Percentiles rank a stretch among this genome's conserved stretches.
phyloP scores from a whole-genome alignment of 495 filamentous ascomycete species.

The Evernia prunastri region DNA sequence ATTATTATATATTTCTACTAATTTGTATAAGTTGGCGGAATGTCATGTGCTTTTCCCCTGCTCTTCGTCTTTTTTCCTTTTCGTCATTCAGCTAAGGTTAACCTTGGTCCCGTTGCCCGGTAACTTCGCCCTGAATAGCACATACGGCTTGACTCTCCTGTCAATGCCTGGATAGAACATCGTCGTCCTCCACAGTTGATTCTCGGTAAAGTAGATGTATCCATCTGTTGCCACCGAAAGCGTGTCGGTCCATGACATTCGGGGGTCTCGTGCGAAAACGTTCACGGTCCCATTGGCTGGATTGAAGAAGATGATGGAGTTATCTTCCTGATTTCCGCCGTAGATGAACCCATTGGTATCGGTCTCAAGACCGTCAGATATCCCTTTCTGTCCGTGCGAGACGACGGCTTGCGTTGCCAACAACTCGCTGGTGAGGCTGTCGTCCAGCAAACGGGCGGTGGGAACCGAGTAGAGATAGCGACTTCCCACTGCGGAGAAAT shows the following conservation, averaged over 20 bases:
- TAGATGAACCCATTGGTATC: slow-evolving; percentile 37
- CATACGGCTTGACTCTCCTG: slow-evolving; percentile 32
- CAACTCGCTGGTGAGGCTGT: slow-evolving; percentile 26
- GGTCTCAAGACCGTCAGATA: slow-evolving; percentile 36
- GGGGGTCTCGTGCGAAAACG: slow-evolving; percentile 35
- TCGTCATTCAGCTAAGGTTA: slow-evolving; percentile 12
- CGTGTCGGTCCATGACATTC: slow-evolving; percentile 35
- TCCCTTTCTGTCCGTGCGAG: slow-evolving; percentile 31
- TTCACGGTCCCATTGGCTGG: slow-evolving; percentile 34
- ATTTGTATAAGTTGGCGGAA: not conserved
- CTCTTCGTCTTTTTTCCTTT: not conserved
- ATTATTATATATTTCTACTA: not conserved
- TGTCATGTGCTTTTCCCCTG: too few species aligned
- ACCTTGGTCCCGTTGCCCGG: slow-evolving; percentile 33
- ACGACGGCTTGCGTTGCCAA: slow-evolving; percentile 29
- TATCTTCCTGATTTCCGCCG: slow-evolving; percentile 37
- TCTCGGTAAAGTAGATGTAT: slow-evolving; percentile 34
- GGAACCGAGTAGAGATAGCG: slow-evolving; percentile 35
- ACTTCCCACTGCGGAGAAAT: slow-evolving; percentile 29
- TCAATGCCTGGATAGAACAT: slow-evolving; percentile 28
- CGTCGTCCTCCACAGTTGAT: slow-evolving; percentile 25
- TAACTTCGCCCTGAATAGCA: slow-evolving; percentile 33
- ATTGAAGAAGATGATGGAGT: slow-evolving; percentile 37
- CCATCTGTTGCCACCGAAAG: slow-evolving; percentile 30
- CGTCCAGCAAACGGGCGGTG: slow-evolving; percentile 29